phyloP scores from a whole-genome alignment of 768 basidiomycete species.

The Phaffia tasmanica region DNA sequence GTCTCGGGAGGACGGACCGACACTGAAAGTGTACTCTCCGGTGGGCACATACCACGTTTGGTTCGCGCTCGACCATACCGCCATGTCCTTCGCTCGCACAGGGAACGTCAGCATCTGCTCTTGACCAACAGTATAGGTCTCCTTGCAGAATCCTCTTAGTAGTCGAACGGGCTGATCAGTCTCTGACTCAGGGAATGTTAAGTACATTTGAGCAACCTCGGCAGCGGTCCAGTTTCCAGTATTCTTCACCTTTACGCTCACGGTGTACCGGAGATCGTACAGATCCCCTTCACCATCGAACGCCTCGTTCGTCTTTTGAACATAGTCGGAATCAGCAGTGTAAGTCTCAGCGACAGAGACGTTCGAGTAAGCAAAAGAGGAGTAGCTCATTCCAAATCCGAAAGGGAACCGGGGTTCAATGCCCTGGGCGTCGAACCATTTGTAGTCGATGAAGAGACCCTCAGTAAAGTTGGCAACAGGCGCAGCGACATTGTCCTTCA shows the following conservation, averaged over 20 bases:
- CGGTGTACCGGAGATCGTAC: slow-evolving; percentile 35
- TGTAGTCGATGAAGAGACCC: slow-evolving; percentile 25
- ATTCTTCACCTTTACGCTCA: slow-evolving; percentile 36
- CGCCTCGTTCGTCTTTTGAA: slow-evolving; percentile 37
- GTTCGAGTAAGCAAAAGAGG: slow-evolving; percentile 33
- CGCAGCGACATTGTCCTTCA: slow-evolving; percentile 13
- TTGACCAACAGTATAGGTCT: slow-evolving; percentile 8
- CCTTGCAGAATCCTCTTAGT: slow-evolving; percentile 22
- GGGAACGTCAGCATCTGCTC: slow-evolving; percentile 17
- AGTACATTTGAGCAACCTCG: slow-evolving; percentile 38
- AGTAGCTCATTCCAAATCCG: slow-evolving; percentile 31
- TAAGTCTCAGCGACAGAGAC: slow-evolving; percentile 29
- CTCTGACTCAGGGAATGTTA: slow-evolving; percentile 18
- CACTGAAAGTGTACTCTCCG: slow-evolving; percentile 9
- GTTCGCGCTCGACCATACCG: slow-evolving; percentile 12
- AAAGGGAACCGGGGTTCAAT: slow-evolving; percentile 36
- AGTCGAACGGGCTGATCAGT: slow-evolving; percentile 11
- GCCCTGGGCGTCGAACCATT: slow-evolving; percentile 44
- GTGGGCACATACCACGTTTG: slow-evolving; percentile 14
- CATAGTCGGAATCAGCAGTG: slow-evolving; percentile 29
- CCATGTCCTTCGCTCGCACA: slow-evolving; percentile 18
- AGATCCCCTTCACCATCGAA: slow-evolving; percentile 32
- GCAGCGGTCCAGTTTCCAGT: slow-evolving; percentile 35
- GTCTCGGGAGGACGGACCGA: slow-evolving; percentile 12
- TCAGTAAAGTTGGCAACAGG: slow-evolving; percentile 15